phyloP scores from a whole-genome alignment of 169 alveolate genomes.

The Plasmodium vivax region DNA sequence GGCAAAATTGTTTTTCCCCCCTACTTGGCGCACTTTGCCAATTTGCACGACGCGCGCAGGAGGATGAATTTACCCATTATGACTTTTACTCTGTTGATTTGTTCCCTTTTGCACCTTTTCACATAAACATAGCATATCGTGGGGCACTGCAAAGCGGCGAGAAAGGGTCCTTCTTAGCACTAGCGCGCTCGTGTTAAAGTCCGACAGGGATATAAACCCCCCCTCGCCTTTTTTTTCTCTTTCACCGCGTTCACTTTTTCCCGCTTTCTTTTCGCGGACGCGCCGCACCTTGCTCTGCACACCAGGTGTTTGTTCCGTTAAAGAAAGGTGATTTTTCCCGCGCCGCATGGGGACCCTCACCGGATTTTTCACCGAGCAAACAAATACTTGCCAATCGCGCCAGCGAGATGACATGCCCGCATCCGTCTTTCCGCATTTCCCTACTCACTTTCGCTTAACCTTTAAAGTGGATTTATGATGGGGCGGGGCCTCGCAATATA shows the following conservation, averaged over 20 bases:
- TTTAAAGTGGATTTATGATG: not conserved
- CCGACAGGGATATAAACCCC: not conserved
- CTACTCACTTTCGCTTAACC: not conserved
- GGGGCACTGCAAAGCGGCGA: not conserved
- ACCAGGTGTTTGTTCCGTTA: not conserved
- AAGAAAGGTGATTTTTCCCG: not conserved
- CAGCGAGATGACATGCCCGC: not conserved
- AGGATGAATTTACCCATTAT: not conserved
- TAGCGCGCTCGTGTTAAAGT: not conserved
- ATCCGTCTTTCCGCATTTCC: not conserved
- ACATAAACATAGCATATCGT: not conserved
- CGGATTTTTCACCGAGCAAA: not conserved
- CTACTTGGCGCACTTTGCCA: not conserved
- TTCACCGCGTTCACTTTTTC: not conserved
- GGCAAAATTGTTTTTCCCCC: not conserved
- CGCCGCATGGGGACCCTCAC: not conserved
- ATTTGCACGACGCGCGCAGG: not conserved
- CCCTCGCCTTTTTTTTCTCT: not conserved
- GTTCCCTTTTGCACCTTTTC: not conserved
- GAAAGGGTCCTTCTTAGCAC: not conserved
- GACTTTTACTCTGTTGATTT: not conserved
- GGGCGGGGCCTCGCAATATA: not conserved
- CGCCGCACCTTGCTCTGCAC: not conserved
- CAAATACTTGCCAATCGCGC: not conserved
- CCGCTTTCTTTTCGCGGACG: not conserved